A percentile compares a stretch with the other conserved stretches of the same genome.
Evolutionary conservation across 305 asterid genomes (phyloP).

Genomic region (Lippia alba): DNA sequence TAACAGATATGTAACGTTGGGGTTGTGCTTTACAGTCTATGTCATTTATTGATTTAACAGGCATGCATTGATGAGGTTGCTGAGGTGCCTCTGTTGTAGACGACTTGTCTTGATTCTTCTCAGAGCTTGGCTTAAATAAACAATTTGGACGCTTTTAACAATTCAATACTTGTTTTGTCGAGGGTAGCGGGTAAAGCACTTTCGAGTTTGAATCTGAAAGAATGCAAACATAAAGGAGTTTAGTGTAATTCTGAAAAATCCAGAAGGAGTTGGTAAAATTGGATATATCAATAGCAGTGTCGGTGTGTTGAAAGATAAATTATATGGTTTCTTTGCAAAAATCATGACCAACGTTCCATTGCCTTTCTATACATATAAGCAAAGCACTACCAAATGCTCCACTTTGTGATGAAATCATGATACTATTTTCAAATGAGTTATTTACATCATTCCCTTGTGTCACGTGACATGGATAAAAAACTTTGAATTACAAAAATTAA

Average conservation of each 20-base stretch:
- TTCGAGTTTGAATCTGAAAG: too few relatives aligned
- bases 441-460: too few relatives aligned
- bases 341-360: background rate
- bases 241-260: too few relatives aligned
- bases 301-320: too few relatives aligned
- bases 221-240: too few relatives aligned
- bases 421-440: background rate
- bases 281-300: too few relatives aligned
- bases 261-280: too few relatives aligned
- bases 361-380: background rate
- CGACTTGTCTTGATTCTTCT: slow-evolving; percentile 40
- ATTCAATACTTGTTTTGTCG: too few relatives aligned
- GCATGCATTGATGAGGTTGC: slow-evolving; percentile 35
- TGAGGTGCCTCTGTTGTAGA: slow-evolving; percentile 38
- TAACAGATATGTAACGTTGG: slow-evolving; percentile 38
- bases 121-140: slow-evolving; percentile 45
- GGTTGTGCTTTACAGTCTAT: slow-evolving; percentile 43
- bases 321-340: too few relatives aligned
- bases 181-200: too few relatives aligned
- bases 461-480: too few relatives aligned
- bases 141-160: slow-evolving; percentile 36
- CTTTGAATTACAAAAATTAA: too few relatives aligned
- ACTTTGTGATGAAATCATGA: background rate
- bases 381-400: background rate
- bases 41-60: slow-evolving; percentile 45